Percentiles rank a stretch among this genome's conserved stretches.
These are phyloP conservation scores for Allium cepa DNA, from an alignment of 106 monocot species.

Conservation along the genomic window DNA sequence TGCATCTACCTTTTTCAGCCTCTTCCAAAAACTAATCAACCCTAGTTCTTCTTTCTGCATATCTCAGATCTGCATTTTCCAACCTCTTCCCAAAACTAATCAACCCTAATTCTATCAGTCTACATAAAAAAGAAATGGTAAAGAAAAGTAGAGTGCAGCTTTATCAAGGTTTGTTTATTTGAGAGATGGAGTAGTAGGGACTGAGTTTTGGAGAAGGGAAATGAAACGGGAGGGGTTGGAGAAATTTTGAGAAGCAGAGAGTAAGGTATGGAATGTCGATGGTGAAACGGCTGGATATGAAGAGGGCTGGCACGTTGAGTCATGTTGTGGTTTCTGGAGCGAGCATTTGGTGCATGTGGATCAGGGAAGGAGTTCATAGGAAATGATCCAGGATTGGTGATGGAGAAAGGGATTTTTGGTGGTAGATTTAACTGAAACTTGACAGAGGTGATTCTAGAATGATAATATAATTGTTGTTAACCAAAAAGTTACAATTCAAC, in stretches of 20 bases:
- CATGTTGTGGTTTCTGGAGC: constrained; percentile 57
- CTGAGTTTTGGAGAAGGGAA: constrained; percentile 76
- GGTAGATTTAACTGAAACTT: too few species aligned
- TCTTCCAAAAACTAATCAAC: too few species aligned
- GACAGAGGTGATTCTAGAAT: too few species aligned
- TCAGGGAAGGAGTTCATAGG: constrained; percentile 48
- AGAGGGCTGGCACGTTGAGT: constrained; percentile 43
- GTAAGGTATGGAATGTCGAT: constrained; percentile 58
- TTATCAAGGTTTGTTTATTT: constrained; percentile 66
- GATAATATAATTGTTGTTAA: too few species aligned
- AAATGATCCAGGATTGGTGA: constrained; percentile 83
- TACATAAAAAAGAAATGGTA: too few species aligned
- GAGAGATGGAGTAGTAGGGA: constrained; percentile 68
- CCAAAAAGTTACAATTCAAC: too few species aligned
- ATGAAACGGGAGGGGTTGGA: constrained; percentile 58
- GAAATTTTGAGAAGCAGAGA: constrained; percentile 42
- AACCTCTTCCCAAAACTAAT: too few species aligned
- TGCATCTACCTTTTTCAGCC: too few species aligned
- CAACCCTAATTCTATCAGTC: too few species aligned
- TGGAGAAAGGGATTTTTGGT: constrained; percentile 26
- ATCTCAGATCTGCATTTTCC: too few species aligned
- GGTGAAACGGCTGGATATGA: constrained; percentile 66
- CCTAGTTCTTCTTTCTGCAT: too few species aligned
- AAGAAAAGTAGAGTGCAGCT: constrained; percentile 41
- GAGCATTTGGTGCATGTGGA: constrained; percentile 73